Base-by-base conservation (phyloP, 768 basidiomycete species). In the Fistulinella prunicolor region DNA sequence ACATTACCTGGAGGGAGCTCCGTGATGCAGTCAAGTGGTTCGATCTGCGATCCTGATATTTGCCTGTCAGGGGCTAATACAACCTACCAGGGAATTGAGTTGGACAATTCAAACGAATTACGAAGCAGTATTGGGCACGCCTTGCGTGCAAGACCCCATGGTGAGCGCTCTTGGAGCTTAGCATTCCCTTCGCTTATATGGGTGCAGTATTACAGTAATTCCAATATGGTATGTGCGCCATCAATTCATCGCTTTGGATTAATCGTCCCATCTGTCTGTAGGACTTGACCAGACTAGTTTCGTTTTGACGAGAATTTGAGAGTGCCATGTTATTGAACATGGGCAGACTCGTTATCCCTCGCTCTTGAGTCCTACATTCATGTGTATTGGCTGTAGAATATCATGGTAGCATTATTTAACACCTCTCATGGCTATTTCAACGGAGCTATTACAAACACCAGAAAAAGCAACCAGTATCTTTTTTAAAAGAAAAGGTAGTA, bases 1-100 rank as follows among this genome's bases (percentile, higher is more conserved):
- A 50, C 4, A 51, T 51, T 7, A 57, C 61, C 4, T 63, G 61
- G 60, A 16, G 26, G 14, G 58, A 58, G 9, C 58, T 62, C 12
- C 61, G 55, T 2, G 50, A 53, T 24, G 1, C 8, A 16, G 42
- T 62, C 41, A 47, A 50, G 58, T 63, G 10, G 3, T 58, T 42
- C 16, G 23, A 42, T 36, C 17, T n/a, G n/a, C n/a, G n/a, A n/a
- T n/a, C n/a, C n/a, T n/a, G n/a, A n/a, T n/a, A n/a, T n/a, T n/a
- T n/a, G n/a, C n/a, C n/a, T n/a, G n/a, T n/a, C n/a, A n/a, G 23
- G 2, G 30, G 43, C 21, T 45, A 19, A 50, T 29, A 14, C 3
- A 12, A 19, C 8, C 21, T 12, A 22, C 14, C 38, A 62, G 61
- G 12, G 51, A 29, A 26, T 26, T 52, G 16, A 4, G 60, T n/a